These are phyloP conservation scores for Beauveria bassiana DNA, from an alignment of 2,329 filamentous ascomycete species.

Conservation along the genomic window DNA sequence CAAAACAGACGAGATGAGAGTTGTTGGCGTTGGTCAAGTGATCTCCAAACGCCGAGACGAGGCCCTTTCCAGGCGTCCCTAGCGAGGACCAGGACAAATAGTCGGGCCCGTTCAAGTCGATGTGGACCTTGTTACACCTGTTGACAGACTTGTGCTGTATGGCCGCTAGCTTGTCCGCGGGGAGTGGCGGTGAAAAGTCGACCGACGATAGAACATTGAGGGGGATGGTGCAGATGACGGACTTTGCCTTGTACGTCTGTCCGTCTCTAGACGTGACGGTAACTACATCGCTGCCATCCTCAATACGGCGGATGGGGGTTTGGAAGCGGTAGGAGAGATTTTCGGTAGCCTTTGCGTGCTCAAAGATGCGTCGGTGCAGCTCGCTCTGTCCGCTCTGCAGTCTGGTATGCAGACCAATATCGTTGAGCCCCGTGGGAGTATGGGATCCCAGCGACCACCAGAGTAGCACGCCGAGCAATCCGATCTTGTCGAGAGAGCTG, in stretches of 20 bases:
- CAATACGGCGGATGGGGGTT: neutral
- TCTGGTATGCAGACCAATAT: neutral
- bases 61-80: neutral
- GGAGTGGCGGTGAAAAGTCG: neutral
- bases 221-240: neutral
- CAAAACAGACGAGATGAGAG: neutral
- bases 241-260: neutral
- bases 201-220: neutral
- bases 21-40: neutral
- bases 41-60: neutral
- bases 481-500: neutral
- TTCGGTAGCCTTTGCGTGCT: neutral
- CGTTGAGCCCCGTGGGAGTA: neutral
- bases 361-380: neutral
- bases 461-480: neutral
- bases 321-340: neutral
- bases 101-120: neutral
- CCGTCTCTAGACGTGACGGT: neutral
- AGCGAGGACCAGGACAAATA: neutral
- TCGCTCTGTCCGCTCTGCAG: neutral
- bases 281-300: neutral
- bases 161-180: neutral
- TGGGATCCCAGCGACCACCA: neutral
- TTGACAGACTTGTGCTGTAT: neutral
- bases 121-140: neutral